Evolutionary conservation across 2,329 filamentous ascomycete genomes (phyloP).

Genomic region (Pseudocercospora vitis): DNA sequence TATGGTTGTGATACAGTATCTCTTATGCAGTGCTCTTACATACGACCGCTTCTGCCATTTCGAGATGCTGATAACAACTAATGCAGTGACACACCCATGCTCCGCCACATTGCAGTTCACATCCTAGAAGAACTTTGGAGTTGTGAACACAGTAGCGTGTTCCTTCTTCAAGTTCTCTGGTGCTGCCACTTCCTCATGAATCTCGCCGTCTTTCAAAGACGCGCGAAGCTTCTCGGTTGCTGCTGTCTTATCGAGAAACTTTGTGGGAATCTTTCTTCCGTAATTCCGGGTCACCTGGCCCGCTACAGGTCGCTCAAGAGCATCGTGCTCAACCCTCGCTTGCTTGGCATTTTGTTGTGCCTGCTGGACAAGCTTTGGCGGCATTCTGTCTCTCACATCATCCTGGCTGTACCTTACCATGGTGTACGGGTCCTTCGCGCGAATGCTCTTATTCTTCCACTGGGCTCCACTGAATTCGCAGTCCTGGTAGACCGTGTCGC

Average conservation of each 20-base stretch:
- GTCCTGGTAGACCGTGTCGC: neutral
- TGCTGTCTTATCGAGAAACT: neutral
- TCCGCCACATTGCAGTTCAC: no score
- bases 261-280: neutral
- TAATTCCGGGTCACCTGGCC: neutral
- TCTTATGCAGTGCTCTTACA: no score
- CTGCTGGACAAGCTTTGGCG: neutral
- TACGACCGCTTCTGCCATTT: no score
- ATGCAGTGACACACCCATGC: no score
- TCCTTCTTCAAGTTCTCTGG: neutral
- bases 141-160: neutral
- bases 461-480: neutral
- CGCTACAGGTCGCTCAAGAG: neutral
- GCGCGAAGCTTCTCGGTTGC: neutral
- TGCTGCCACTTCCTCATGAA: neutral
- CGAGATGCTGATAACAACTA: no score
- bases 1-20: no score
- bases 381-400: neutral
- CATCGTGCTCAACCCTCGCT: neutral
- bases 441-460: slow-evolving; percentile 6
- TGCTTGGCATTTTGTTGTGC: neutral
- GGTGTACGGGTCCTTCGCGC: neutral
- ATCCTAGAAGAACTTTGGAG: neutral
- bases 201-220: neutral
- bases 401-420: neutral